Evolutionary conservation across 2,329 filamentous ascomycete genomes (phyloP), one percentile per base, ranked within the genome.

Genomic region (Ceratocystis harringtonii): DNA sequence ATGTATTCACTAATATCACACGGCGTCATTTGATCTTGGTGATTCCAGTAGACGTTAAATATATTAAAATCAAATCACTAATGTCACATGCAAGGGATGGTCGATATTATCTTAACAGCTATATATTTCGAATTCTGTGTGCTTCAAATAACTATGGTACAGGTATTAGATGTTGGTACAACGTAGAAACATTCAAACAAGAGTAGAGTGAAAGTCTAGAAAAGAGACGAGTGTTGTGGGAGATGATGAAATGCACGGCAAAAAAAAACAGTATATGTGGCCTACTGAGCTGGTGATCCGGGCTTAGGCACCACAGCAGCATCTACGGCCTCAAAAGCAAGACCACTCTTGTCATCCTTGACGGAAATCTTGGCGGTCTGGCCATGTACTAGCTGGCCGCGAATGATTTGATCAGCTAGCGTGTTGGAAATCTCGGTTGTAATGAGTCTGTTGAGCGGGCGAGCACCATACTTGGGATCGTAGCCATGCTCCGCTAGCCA

Each of bases 401-500:
- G 81, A 70, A 97, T 97, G 71, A 99, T 95, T 77, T 87, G 88
- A 72, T 96, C 92, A 0, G 94, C 94, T 48, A 97, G 80, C 2
- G 84, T 81, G 74, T 96, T 96, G 67, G 89, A 87, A 69, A 99
- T 90, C 75, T 96, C 85, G 71, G 88, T 95, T 25, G 88, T 84
- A 69, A 97, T 96, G 63, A 97, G 81, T 45, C 94, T 81, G 74
- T 97, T 96, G 41, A 97, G 79, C 32, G 94, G 94, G 5, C 94
- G 81, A 6, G 94, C 94, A 68, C 94, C 94, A 73, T 90, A 97
- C 71, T 86, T 87, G 25, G 92, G 90, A 72, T 96, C 90, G 73
- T 97, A 97, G 1, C 92, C 92, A 69, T 85, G 84, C 68, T 94
- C 88, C 50, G 90, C 91, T 5, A 97, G 83, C 92, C 92, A 97